Evolutionary conservation across 345 rosid species (phyloP).

Genomic region (Camelina laxa): DNA sequence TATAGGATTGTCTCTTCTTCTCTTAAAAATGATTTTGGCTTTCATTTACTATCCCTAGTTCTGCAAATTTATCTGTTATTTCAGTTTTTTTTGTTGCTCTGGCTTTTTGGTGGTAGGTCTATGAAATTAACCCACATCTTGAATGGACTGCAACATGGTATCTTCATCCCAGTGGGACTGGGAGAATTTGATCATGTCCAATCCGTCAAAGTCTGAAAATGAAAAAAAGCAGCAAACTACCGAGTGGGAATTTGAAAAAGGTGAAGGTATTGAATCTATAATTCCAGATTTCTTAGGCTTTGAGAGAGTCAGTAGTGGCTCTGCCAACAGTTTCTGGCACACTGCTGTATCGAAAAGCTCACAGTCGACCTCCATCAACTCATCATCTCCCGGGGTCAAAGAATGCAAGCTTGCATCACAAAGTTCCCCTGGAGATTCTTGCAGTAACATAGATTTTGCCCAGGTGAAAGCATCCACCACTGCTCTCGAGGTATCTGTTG

Average conservation of each 20-base stretch:
- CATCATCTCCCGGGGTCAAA: constrained; percentile 29
- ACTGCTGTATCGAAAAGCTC: constrained; percentile 58
- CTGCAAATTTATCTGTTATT: constrained; percentile 6
- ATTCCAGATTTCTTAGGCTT: constrained; percentile 56
- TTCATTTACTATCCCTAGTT: constrained; percentile 2
- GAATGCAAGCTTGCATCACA: constrained; percentile 32
- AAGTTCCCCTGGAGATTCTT: constrained; percentile 41
- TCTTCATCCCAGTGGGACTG: constrained; percentile 78
- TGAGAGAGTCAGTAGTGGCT: constrained; percentile 59
- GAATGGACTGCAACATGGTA: constrained; percentile 83
- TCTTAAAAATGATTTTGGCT: constrained; percentile 10
- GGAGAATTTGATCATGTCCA: constrained; percentile 67
- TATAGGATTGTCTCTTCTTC: neutral
- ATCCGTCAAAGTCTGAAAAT: constrained; percentile 53
- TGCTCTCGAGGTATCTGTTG: constrained; percentile 32
- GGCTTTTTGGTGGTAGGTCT: constrained; percentile 31
- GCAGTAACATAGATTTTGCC: constrained; percentile 40
- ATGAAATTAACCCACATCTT: constrained; percentile 51
- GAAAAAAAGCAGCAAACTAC: constrained; percentile 50
- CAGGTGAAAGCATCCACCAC: constrained; percentile 38
- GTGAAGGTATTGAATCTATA: constrained; percentile 60
- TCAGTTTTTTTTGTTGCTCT: constrained; percentile 25
- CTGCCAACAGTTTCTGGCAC: constrained; percentile 66
- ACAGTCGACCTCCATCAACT: constrained; percentile 27
- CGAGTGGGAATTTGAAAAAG: constrained; percentile 67